Evolutionary conservation across 345 rosid genomes (phyloP), one percentile per base, ranked within the genome.

Genomic region (Euphorbia tirucalli): DNA sequence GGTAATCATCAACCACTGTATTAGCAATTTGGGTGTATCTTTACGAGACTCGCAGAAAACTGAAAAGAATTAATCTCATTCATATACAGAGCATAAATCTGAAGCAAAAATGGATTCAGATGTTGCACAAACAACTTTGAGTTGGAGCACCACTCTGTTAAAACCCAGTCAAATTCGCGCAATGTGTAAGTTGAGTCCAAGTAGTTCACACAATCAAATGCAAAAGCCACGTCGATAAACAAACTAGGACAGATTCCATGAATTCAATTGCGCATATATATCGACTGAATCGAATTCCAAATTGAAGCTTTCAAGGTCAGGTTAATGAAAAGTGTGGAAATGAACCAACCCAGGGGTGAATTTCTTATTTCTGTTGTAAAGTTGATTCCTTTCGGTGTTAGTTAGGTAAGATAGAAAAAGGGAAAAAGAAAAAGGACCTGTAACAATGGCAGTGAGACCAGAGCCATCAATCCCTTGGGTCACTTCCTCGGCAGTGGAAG

Each of bases 401-500:
- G n/a, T n/a, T n/a, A 44, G 32, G 14, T 11, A n/a, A 0, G 5
- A 5, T 58, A 11, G 5, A 28, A 18, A 30, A 7, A 59, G 3
- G 11, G 18, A 59, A 28, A 4, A 32, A 39, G 30, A 31, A 25
- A n/a, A 28, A 48, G 16, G 60, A 90, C 97, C 92, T 68, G 94
- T 89, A 65, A 86, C 87, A 72, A 91, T 79, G 70, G 97, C 94
- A 25, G 94, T 91, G 85, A 89, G 93, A 76, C 81, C 90, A 64
- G 88, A 74, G 59, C 81, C 94, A 77, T 89, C 88, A 71, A 89
- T 76, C 72, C 92, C 93, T 15, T 75, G 81, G 31, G 97, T 89
- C 25, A 89, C 94, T 75, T 91, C 88, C 83, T 89, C 94, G 0
- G 97, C 97, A 3, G 91, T 87, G 69, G 94, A 87, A 28, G 83